Evolutionary conservation across 129 eudicot genomes (phyloP).

Genomic region (carrot (Daucus carota)): DNA sequence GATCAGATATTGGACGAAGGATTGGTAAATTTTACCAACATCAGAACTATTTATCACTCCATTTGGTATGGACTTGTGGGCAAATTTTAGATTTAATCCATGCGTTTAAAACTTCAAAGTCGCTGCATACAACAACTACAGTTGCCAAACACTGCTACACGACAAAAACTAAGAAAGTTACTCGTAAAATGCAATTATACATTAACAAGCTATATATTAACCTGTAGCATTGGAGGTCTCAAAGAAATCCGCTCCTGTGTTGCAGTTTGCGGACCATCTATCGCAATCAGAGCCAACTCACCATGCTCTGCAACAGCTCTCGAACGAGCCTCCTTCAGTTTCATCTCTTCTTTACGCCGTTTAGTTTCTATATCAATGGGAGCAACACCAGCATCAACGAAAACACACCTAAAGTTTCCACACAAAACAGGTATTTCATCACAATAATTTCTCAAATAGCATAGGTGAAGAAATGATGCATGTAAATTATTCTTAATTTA

Average conservation of each 20-base stretch:
- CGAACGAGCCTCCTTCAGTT: conserved; percentile 65
- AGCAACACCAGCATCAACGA: conserved; percentile 98
- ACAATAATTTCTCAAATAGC: background rate
- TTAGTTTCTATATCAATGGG: conserved; percentile 83
- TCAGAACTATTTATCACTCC: background rate
- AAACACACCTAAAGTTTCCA: conserved; percentile 56
- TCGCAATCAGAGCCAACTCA: conserved; percentile 83
- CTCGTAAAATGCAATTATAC: too few relatives aligned
- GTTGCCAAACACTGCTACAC: too few relatives aligned
- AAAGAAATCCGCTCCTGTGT: conserved; percentile 72
- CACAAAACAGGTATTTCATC: conserved; percentile 1
- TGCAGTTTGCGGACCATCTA: conserved; percentile 64
- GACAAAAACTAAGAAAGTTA: too few relatives aligned
- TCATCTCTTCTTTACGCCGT: conserved; percentile 81
- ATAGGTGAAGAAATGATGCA: background rate
- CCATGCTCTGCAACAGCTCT: conserved; percentile 92
- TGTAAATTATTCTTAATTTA: too few relatives aligned
- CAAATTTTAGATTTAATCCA: too few relatives aligned
- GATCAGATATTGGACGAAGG: background rate
- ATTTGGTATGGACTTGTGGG: background rate
- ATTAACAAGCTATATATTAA: too few relatives aligned
- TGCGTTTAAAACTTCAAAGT: too few relatives aligned
- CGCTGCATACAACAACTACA: too few relatives aligned
- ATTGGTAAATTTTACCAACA: background rate
- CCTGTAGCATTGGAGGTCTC: conserved; percentile 96